A percentile compares a stretch with the other conserved stretches of the same genome.
Evolutionary conservation across 495 filamentous ascomycete species (phyloP).

Genomic region (Trichoderma asperelloides): DNA sequence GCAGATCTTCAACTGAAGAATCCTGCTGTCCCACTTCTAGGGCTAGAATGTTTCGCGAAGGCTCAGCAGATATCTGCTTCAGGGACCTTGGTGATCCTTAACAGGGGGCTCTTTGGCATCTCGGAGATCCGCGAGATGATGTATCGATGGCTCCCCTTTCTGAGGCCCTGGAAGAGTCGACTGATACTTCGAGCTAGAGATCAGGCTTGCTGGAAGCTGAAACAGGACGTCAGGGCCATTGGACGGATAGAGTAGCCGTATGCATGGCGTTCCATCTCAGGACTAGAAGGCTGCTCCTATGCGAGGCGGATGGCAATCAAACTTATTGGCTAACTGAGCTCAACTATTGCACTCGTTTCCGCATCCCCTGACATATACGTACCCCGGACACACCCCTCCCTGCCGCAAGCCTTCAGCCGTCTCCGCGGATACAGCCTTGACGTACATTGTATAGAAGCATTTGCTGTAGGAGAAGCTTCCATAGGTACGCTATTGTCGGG

Average conservation of each 20-base stretch:
- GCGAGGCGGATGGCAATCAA: constrained; percentile 1
- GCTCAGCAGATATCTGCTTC: not conserved
- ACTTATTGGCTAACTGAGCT: not conserved
- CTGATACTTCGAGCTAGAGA: not conserved
- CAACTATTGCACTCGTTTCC: not conserved
- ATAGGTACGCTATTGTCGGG: not conserved
- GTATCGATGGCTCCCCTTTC: not conserved
- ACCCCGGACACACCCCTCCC: not conserved
- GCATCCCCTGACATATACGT: not conserved
- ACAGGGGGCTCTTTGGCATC: not conserved
- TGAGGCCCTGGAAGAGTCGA: not conserved
- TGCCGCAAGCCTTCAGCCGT: not conserved
- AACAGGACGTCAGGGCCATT: not conserved
- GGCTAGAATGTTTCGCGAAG: constrained; percentile 4
- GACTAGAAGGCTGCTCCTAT: not conserved
- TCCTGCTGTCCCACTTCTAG: not conserved
- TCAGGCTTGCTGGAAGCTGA: not conserved
- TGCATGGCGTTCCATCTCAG: not conserved
- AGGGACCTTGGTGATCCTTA: not conserved
- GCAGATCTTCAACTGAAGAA: not conserved
- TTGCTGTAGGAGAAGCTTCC: not conserved
- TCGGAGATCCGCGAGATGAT: not conserved
- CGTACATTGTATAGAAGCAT: not conserved
- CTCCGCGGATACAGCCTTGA: not conserved
- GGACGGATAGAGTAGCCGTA: not conserved